Percentiles rank a stretch among this genome's conserved stretches.
These are phyloP conservation scores for Populus alba DNA, from an alignment of 345 rosid genomes.

Conservation along the genomic window DNA sequence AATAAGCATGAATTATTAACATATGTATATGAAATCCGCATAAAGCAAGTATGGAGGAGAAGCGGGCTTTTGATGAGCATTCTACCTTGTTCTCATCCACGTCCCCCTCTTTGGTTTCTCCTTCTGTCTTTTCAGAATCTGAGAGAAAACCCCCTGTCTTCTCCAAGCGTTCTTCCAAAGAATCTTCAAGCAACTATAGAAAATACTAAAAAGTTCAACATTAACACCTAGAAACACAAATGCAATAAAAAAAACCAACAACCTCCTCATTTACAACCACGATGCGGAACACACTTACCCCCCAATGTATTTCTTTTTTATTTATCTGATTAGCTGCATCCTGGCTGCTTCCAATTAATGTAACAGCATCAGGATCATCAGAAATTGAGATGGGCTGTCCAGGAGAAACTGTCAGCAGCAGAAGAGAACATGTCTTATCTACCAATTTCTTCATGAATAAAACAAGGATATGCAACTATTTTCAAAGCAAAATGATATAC, in stretches of 20 bases:
- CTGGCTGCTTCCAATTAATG: conserved; percentile 67
- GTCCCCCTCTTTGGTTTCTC: conserved; percentile 80
- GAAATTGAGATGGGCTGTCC: conserved; percentile 81
- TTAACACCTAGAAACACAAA: neutral
- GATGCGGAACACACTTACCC: conserved; percentile 45
- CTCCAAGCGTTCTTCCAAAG: conserved; percentile 82
- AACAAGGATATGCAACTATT: neutral
- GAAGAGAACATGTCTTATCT: conserved; percentile 8
- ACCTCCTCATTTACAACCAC: neutral
- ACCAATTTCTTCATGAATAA: neutral
- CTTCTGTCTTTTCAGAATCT: conserved; percentile 80
- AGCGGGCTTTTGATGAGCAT: conserved; percentile 7
- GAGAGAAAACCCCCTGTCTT: conserved; percentile 66
- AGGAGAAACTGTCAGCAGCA: conserved; percentile 68
- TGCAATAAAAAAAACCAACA: neutral
- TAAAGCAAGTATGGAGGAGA: neutral
- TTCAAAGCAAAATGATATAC: conserved; percentile 34
- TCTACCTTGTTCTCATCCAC: conserved; percentile 79
- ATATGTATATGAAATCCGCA: neutral
- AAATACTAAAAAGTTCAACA: conserved; percentile 8
- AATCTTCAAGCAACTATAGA: conserved; percentile 83
- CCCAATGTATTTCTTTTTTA: conserved; percentile 86
- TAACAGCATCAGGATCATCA: conserved; percentile 80
- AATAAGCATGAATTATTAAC: neutral
- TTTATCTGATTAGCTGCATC: conserved; percentile 68